These are phyloP conservation scores for Gaeumannomyces sp. DNA, from an alignment of 2,329 filamentous ascomycete genomes.

Conservation along the genomic window DNA sequence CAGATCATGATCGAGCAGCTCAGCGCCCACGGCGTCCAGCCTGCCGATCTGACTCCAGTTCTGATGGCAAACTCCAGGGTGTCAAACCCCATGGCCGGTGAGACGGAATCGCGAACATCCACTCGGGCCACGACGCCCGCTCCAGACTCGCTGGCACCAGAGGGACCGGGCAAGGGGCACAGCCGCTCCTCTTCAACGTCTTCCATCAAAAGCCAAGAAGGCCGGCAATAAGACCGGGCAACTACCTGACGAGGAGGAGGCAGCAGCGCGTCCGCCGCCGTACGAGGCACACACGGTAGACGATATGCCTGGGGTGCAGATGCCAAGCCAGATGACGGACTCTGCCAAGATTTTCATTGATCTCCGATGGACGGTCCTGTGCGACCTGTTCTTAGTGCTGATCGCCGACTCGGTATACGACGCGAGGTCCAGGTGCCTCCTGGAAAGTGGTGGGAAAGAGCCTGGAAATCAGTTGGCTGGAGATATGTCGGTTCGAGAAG, in stretches of 20 bases:
- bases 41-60: constrained; percentile 74
- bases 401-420: constrained; percentile 96
- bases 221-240: neutral
- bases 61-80: constrained; percentile 90
- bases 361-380: constrained; percentile 92
- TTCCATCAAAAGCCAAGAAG: neutral
- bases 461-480: constrained; percentile 79
- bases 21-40: constrained; percentile 82
- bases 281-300: constrained; percentile 60
- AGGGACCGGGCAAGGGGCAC: neutral
- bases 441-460: constrained; percentile 78
- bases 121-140: neutral
- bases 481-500: constrained; percentile 96
- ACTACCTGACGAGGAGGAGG: constrained; percentile 33
- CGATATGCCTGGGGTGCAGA: constrained; percentile 72
- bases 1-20: constrained; percentile 99
- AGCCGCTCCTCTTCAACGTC: neutral
- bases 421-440: constrained; percentile 72
- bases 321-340: constrained; percentile 73
- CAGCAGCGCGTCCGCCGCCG: constrained; percentile 48
- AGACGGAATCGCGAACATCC: constrained; percentile 1
- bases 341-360: constrained; percentile 90
- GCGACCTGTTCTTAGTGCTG: constrained; percentile 90
- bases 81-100: constrained; percentile 77
- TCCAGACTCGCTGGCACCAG: constrained; percentile 1